Conservation (phyloP, 2,329 filamentous ascomycete species). For the Fusarium piperis region DNA sequence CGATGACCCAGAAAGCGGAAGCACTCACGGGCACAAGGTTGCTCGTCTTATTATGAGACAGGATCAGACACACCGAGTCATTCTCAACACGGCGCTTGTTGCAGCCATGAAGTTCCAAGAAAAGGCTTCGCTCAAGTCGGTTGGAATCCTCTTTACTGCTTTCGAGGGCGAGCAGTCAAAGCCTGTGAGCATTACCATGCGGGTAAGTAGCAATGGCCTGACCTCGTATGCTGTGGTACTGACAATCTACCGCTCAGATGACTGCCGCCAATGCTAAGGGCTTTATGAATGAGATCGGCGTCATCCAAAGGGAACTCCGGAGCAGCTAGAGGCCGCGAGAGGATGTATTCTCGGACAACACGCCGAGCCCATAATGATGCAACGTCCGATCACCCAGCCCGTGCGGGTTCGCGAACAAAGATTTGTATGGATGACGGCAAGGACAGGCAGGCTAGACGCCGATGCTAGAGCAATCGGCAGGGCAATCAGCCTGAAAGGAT, state of each 20-base stretch:
- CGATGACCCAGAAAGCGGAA: slow-evolving; percentile 50
- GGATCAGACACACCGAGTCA: slow-evolving; percentile 86
- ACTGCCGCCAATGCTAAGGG: slow-evolving; percentile 62
- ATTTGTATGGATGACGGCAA: slow-evolving; percentile 16
- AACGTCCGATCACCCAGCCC: slow-evolving; percentile 12
- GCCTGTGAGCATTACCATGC: slow-evolving; percentile 68
- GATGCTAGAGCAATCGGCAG: slow-evolving; percentile 6
- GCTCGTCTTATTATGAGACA: slow-evolving; percentile 89
- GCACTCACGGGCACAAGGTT: slow-evolving; percentile 53
- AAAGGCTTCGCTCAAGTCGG: slow-evolving; percentile 75
- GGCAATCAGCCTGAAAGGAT: slow-evolving; percentile 24
- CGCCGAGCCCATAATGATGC: slow-evolving; percentile 19
- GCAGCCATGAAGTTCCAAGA: slow-evolving; percentile 83
- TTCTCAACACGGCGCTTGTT: slow-evolving; percentile 85
- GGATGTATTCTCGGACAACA: slow-evolving; percentile 9
- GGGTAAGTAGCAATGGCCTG: slow-evolving; percentile 56
- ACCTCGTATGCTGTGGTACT: background rate
- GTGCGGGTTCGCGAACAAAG: slow-evolving; percentile 10
- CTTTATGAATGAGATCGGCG: slow-evolving; percentile 60
- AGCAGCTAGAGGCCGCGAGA: slow-evolving; percentile 43
- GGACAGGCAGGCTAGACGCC: slow-evolving; percentile 15
- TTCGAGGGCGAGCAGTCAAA: slow-evolving; percentile 65
- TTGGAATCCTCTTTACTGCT: slow-evolving; percentile 74
- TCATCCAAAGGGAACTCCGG: slow-evolving; percentile 62
- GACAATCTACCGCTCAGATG: slow-evolving; percentile 53